These are phyloP conservation scores for Chrysoporthe austroafricana DNA, from an alignment of 2,329 filamentous ascomycete genomes.

Conservation along the genomic window DNA sequence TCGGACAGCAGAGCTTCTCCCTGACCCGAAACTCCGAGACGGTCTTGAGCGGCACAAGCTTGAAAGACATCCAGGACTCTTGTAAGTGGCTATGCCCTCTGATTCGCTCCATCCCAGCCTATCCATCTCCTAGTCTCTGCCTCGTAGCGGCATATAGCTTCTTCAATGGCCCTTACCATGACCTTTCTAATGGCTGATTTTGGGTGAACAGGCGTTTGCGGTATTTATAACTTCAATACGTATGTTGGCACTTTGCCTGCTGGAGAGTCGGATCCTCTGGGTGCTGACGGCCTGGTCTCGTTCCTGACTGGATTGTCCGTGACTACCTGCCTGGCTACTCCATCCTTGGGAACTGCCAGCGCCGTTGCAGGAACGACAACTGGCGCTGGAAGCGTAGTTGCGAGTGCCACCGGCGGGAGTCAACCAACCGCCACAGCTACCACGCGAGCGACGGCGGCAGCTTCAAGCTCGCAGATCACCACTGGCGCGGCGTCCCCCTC, in stretches of 20 bases:
- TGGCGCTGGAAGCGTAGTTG: conserved; percentile 17
- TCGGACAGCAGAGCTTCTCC: conserved; percentile 52
- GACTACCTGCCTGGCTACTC: conserved; percentile 33
- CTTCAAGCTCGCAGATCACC: conserved; percentile 2
- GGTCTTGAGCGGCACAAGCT: conserved; percentile 50
- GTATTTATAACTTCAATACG: conserved; percentile 61
- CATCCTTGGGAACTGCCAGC: conserved; percentile 28
- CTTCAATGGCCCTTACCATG: neutral
- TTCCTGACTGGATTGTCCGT: conserved; percentile 38
- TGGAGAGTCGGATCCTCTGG: conserved; percentile 40
- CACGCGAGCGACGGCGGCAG: conserved; percentile 2
- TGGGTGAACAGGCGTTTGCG: conserved; percentile 40
- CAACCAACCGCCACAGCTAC: conserved; percentile 10
- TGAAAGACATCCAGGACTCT: conserved; percentile 51
- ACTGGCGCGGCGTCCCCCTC: neutral
- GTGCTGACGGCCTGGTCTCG: conserved; percentile 38
- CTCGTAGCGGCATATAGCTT: neutral
- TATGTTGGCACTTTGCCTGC: conserved; percentile 57
- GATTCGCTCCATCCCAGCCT: neutral
- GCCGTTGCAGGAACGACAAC: conserved; percentile 33
- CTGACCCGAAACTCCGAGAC: conserved; percentile 46
- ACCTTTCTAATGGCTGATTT: neutral
- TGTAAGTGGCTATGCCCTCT: conserved; percentile 37
- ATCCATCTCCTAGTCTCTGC: neutral
- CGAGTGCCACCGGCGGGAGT: conserved; percentile 2